Percentiles rank a stretch among this genome's conserved stretches.
Conservation (phyloP, 495 filamentous ascomycete genomes). For the Aspergillus diversus region DNA sequence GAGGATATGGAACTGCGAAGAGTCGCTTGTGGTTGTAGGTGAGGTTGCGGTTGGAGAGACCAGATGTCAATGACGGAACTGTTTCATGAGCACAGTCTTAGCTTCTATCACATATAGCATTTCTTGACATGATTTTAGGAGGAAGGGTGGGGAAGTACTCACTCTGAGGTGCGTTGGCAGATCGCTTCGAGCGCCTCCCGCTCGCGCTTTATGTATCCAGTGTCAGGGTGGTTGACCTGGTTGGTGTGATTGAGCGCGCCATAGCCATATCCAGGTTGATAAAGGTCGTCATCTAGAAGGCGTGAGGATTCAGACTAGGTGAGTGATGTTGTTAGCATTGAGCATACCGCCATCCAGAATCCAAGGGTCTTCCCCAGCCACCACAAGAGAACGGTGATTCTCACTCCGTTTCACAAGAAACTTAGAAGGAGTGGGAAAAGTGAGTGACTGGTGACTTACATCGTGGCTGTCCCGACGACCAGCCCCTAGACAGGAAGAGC, state of each 20-base stretch:
- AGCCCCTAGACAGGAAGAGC: constrained; percentile 55
- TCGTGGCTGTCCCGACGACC: constrained; percentile 48
- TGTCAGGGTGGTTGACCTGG: constrained; percentile 49
- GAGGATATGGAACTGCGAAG: constrained; percentile 40
- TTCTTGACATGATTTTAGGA: not conserved
- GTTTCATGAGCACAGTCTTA: not conserved
- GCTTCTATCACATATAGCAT: constrained; percentile 4
- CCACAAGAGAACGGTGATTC: not conserved
- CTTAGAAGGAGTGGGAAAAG: constrained; percentile 18
- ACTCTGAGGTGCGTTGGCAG: constrained; percentile 58
- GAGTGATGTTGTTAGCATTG: constrained; percentile 29
- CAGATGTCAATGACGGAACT: constrained; percentile 56
- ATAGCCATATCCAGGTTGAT: constrained; percentile 54
- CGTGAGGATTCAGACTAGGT: constrained; percentile 53
- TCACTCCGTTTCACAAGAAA: constrained; percentile 12
- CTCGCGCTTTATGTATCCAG: constrained; percentile 53
- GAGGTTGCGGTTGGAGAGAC: constrained; percentile 53
- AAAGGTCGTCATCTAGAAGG: constrained; percentile 55
- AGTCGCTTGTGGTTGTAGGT: constrained; percentile 51
- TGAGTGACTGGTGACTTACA: constrained; percentile 37
- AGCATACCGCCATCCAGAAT: not conserved
- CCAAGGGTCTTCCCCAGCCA: constrained; percentile 2
- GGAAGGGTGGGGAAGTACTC: constrained; percentile 19
- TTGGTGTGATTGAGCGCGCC: constrained; percentile 45
- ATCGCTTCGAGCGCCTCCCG: constrained; percentile 57